Evolutionary conservation across 1,284 basidiomycete species (phyloP), one percentile per base, ranked within the genome.

Genomic region (Cryptococcus sp.): DNA sequence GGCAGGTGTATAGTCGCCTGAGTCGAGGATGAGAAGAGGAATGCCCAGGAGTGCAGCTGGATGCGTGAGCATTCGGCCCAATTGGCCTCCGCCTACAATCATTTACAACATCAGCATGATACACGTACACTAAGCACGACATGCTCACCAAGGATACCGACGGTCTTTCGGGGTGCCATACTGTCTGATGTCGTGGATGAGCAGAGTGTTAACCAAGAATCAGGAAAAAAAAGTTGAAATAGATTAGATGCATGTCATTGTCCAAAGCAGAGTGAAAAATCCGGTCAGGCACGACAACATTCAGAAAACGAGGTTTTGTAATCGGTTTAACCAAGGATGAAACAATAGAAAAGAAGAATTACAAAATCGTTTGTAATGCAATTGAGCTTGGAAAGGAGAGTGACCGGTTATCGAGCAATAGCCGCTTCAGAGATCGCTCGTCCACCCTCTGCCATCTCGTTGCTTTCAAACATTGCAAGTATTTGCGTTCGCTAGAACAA

Each of bases 31-130:
- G 39, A 93, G 80, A n/a, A 95, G 82, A 47, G 89, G 85, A 64
- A 98, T 83, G 71, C 93, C 91, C 57, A 98, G 84, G 39, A 93
- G 83, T 11, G 93, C 87, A 1, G 95, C 95, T 0, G 95, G 88
- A 49, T 89, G 89, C 10, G 89, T 91, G 41, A 99, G 85, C 95
- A 99, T 98, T 44, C 96, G 92, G 47, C 96, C 96, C 17, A 99
- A 86, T 80, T 99, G 95, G 67, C 95, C 95, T 50, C 95, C 96
- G 67, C 95, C 95, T 93, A 65, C 40, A 11, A 52, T 17, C 47
- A 23, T 41, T 23, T 26, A 50, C 46, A 50, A 46, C 45, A 41
- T 8, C 26, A n/a, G 20, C 45, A 19, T 10, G 48, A 25, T 11
- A 49, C 15, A 26, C 4, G 37, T 6, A 5, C 44, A 41, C 6